Conservation (phyloP, 129 eudicot species). For the Arctium minus region DNA sequence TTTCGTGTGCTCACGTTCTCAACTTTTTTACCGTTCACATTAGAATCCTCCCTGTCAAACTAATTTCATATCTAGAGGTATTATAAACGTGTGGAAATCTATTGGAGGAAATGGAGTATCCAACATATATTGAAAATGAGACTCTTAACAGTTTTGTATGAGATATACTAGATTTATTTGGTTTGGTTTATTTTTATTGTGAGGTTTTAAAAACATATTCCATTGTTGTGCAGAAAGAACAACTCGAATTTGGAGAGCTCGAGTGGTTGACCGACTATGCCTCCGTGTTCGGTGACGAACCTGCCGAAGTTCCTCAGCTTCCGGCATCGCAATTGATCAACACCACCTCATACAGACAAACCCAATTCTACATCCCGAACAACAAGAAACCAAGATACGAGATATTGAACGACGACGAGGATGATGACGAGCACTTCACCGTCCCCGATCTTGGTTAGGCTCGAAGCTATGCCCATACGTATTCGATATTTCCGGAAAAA, state of each 20-base stretch:
- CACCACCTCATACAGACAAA: slow-evolving; percentile 37
- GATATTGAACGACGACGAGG: slow-evolving; percentile 47
- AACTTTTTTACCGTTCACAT: neutral
- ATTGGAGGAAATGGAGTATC: no score
- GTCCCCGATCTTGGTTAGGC: slow-evolving; percentile 93
- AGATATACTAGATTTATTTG: neutral
- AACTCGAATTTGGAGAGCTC: slow-evolving; percentile 65
- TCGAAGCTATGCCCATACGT: neutral
- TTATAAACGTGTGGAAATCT: neutral
- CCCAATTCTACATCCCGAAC: slow-evolving; percentile 41
- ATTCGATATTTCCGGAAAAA: neutral
- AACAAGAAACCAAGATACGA: slow-evolving; percentile 80
- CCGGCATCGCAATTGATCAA: slow-evolving; percentile 42
- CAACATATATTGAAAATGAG: no score
- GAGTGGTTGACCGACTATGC: slow-evolving; percentile 77
- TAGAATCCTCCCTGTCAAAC: neutral
- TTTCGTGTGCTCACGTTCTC: no score
- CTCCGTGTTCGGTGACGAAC: slow-evolving; percentile 60
- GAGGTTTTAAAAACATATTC: neutral
- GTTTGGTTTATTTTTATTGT: neutral
- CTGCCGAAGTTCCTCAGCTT: slow-evolving; percentile 94
- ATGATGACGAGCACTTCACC: slow-evolving; percentile 77
- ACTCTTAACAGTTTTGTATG: neutral
- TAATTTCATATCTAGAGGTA: neutral
- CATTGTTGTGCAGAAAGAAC: slow-evolving; percentile 58